These are phyloP conservation scores for Russula earlei DNA, from an alignment of 768 basidiomycete genomes.

Conservation along the genomic window DNA sequence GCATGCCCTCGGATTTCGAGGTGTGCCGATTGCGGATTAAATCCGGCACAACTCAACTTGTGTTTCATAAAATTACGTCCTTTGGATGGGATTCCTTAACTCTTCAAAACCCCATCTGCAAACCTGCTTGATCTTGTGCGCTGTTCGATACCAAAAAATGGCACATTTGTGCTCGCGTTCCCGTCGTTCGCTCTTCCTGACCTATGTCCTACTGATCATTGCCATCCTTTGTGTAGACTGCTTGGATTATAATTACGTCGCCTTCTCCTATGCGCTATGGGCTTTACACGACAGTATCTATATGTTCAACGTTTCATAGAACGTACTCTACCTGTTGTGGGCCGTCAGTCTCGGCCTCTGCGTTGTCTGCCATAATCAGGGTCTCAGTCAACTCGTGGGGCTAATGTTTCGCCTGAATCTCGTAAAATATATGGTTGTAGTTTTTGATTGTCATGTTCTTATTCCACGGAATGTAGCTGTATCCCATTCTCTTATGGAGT, in stretches of 20 bases:
- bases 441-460: slow-evolving; percentile 2
- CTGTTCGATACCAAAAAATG: slow-evolving; percentile 12
- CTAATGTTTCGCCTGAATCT: slow-evolving; percentile 4
- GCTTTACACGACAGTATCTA: not conserved
- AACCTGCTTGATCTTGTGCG: not conserved
- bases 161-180: not conserved
- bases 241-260: slow-evolving; percentile 9
- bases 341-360: not conserved
- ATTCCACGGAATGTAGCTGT: slow-evolving; percentile 50
- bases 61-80: not conserved
- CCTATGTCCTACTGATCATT: slow-evolving; percentile 10
- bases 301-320: not conserved
- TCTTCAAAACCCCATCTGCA: not conserved
- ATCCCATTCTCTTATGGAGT: too few species aligned
- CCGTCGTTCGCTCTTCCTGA: slow-evolving; percentile 1
- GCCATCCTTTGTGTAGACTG: slow-evolving; percentile 12
- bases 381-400: not conserved
- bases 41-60: not conserved
- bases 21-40: not conserved
- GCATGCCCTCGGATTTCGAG: too few species aligned
- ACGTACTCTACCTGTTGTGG: slow-evolving; percentile 3
- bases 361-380: slow-evolving; percentile 1
- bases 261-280: not conserved
- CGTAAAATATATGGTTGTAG: slow-evolving; percentile 13
- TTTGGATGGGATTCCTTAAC: not conserved